These are phyloP conservation scores for Talaromyces sp. DNA, from an alignment of 2,329 filamentous ascomycete genomes.

Conservation along the genomic window DNA sequence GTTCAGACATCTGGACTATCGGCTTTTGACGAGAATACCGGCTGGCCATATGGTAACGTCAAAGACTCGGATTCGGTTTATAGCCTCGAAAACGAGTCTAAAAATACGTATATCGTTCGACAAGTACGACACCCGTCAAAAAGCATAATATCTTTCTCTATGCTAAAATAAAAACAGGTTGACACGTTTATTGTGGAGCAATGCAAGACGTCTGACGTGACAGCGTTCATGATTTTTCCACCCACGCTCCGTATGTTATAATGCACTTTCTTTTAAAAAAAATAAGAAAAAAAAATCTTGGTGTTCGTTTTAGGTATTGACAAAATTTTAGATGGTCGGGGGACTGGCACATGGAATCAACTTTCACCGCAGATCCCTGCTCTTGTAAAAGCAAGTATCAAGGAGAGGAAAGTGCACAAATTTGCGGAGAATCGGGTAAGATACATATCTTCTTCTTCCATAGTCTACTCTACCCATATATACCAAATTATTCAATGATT, in stretches of 20 bases:
- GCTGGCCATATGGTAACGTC: background rate
- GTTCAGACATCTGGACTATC: background rate
- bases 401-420: background rate
- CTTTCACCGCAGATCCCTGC: background rate
- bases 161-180: background rate
- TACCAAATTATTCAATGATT: background rate
- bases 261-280: background rate
- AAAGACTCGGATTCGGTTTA: background rate
- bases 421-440: background rate
- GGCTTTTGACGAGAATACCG: background rate
- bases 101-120: background rate
- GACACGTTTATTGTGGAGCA: background rate
- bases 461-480: no score
- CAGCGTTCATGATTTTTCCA: background rate
- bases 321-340: background rate
- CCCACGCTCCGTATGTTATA: background rate
- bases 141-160: background rate
- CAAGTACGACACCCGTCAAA: background rate
- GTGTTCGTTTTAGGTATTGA: background rate
- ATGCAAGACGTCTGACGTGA: background rate
- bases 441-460: no score
- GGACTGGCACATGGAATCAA: background rate
- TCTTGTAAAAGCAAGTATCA: background rate
- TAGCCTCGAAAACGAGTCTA: background rate
- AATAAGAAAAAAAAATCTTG: background rate